Evolutionary conservation across 768 basidiomycete genomes (phyloP).

Genomic region (Mycena amicta): DNA sequence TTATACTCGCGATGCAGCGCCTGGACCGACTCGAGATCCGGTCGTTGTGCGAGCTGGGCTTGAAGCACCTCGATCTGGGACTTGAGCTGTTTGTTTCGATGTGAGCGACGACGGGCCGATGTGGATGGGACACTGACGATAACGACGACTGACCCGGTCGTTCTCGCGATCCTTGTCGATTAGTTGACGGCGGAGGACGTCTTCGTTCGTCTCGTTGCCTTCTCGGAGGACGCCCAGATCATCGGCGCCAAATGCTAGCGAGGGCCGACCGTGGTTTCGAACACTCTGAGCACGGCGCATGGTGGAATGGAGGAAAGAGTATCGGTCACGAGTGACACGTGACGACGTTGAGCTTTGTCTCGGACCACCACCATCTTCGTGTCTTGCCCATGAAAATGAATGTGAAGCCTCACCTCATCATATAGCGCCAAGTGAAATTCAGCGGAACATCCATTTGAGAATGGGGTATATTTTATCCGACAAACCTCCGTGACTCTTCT

Average conservation of each 20-base stretch:
- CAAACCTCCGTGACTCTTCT: not conserved
- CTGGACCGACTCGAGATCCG: constrained; percentile 68
- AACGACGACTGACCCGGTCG: constrained; percentile 55
- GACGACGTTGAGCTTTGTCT: too few relatives aligned
- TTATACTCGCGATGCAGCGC: constrained; percentile 71
- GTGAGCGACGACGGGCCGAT: not conserved
- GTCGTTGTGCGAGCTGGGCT: constrained; percentile 64
- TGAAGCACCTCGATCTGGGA: constrained; percentile 65
- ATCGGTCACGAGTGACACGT: not conserved
- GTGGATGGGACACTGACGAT: not conserved
- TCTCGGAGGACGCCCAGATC: constrained; percentile 67
- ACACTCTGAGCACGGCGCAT: constrained; percentile 70
- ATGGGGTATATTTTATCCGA: not conserved
- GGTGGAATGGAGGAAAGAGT: not conserved
- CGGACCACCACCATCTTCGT: too few relatives aligned
- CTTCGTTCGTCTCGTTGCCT: constrained; percentile 59
- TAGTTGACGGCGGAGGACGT: constrained; percentile 62
- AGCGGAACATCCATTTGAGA: too few relatives aligned
- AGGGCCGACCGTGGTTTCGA: constrained; percentile 56
- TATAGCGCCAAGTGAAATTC: too few relatives aligned
- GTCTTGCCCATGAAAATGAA: too few relatives aligned
- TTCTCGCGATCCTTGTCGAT: constrained; percentile 71
- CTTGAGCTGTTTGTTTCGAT: constrained; percentile 48
- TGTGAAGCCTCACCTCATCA: too few relatives aligned
- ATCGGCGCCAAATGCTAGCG: constrained; percentile 45